Evolutionary conservation across 352 stramenopile species (phyloP).

Genomic region (Globisporangium recalcitrans): DNA sequence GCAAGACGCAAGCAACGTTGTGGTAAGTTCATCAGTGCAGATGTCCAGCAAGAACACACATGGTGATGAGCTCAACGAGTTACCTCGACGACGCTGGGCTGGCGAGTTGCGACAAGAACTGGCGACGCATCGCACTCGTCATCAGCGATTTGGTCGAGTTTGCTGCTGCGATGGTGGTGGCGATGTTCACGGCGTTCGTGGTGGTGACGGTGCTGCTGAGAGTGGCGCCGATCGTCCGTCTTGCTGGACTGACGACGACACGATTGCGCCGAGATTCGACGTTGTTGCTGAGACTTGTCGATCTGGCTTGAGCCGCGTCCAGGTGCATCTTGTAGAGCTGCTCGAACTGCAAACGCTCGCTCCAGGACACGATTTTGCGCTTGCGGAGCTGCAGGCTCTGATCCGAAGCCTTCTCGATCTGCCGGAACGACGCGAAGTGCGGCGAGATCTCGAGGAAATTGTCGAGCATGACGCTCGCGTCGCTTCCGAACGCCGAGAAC

Average conservation of each 20-base stretch:
- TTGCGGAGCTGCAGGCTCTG: constrained; percentile 44
- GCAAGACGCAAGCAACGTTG: not conserved
- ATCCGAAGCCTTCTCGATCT: constrained; percentile 39
- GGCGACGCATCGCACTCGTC: not conserved
- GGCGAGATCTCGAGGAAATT: constrained; percentile 59
- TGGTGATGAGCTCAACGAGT: not conserved
- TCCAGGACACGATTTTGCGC: constrained; percentile 48
- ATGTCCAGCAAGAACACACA: not conserved
- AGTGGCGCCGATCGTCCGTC: constrained; percentile 1
- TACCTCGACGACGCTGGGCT: constrained; percentile 13
- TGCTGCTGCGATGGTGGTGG: constrained; percentile 8
- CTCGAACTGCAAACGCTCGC: constrained; percentile 46
- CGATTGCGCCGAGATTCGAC: constrained; percentile 7
- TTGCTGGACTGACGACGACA: not conserved
- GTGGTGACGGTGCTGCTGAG: constrained; percentile 18
- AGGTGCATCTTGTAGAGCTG: constrained; percentile 44
- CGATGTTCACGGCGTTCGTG: constrained; percentile 17
- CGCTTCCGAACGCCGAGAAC: constrained; percentile 55
- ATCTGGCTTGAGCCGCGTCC: constrained; percentile 20
- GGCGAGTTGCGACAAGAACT: not conserved
- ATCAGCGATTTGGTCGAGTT: not conserved
- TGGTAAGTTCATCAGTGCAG: not conserved
- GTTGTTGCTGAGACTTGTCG: not conserved
- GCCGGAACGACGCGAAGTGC: constrained; percentile 44
- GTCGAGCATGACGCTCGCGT: constrained; percentile 54